Evolutionary conservation across 2,329 filamentous ascomycete genomes (phyloP).

Genomic region (Penicillium aurantiogriseum): DNA sequence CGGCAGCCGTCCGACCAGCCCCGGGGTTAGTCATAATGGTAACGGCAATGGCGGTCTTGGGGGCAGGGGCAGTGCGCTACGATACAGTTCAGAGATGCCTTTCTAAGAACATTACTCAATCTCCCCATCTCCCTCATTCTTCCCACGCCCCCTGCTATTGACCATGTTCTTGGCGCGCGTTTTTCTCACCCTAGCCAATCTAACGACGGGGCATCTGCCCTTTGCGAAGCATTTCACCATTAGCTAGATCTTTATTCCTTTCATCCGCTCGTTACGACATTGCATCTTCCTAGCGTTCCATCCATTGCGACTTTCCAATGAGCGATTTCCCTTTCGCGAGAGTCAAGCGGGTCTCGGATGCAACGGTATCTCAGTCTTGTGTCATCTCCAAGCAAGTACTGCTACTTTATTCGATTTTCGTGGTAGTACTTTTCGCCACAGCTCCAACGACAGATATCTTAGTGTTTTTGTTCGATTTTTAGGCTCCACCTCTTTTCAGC

Average conservation of each 20-base stretch:
- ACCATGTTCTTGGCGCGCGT: neutral
- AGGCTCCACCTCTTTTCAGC: neutral
- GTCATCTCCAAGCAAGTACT: neutral
- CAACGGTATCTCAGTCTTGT: neutral
- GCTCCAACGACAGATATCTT: neutral
- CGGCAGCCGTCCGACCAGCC: constrained; percentile 42
- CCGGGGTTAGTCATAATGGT: constrained; percentile 36
- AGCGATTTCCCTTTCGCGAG: constrained; percentile 1
- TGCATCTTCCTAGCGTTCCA: constrained; percentile 20
- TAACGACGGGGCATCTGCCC: neutral
- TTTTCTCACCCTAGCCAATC: neutral
- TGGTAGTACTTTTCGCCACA: neutral
- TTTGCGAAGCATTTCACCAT: neutral
- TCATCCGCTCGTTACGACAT: constrained; percentile 9
- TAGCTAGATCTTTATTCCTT: neutral
- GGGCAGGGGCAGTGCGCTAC: constrained; percentile 38
- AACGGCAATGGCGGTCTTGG: constrained; percentile 31
- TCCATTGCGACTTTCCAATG: constrained; percentile 1
- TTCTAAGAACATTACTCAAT: constrained; percentile 14
- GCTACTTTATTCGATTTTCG: neutral
- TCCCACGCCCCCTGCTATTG: neutral
- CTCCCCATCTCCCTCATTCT: neutral
- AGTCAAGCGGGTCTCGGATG: neutral
- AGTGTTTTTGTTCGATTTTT: neutral
- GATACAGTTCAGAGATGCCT: constrained; percentile 41